Evolutionary conservation across 306 rosid genomes (phyloP).

Genomic region (Crotalaria pallida): DNA sequence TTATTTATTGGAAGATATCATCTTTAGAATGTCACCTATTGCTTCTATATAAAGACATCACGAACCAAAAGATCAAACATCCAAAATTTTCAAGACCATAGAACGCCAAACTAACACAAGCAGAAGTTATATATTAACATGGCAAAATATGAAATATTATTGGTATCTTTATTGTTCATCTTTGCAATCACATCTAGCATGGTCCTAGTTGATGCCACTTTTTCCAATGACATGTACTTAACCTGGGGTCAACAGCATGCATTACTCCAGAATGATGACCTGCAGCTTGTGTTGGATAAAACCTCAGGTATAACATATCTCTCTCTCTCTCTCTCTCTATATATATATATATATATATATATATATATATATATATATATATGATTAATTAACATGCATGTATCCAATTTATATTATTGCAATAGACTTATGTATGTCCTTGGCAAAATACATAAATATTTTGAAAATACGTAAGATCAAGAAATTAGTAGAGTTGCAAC

Average conservation of each 20-base stretch:
- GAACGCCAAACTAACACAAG: neutral
- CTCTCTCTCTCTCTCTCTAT: too few relatives aligned
- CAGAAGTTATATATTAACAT: constrained; percentile 20
- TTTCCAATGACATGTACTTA: constrained; percentile 54
- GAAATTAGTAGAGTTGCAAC: neutral
- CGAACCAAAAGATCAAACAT: constrained; percentile 12
- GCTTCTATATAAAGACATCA: constrained; percentile 36
- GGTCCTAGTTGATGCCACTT: constrained; percentile 36
- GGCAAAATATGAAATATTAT: constrained; percentile 32
- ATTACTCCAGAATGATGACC: constrained; percentile 48
- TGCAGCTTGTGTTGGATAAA: constrained; percentile 61
- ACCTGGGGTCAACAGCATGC: constrained; percentile 60
- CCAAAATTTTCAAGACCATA: constrained; percentile 24
- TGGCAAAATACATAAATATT: neutral
- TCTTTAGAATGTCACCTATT: neutral
- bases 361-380: too few relatives aligned
- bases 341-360: too few relatives aligned
- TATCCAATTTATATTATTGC: neutral
- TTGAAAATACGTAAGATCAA: neutral
- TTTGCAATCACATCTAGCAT: constrained; percentile 25
- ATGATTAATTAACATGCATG: neutral
- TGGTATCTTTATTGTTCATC: constrained; percentile 27
- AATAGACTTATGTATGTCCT: neutral
- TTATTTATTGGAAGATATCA: neutral
- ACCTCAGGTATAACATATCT: constrained; percentile 56